Percentiles rank a stretch among this genome's conserved stretches.
phyloP scores from a whole-genome alignment of 352 stramenopile species.

The Phytopythium litorale region DNA sequence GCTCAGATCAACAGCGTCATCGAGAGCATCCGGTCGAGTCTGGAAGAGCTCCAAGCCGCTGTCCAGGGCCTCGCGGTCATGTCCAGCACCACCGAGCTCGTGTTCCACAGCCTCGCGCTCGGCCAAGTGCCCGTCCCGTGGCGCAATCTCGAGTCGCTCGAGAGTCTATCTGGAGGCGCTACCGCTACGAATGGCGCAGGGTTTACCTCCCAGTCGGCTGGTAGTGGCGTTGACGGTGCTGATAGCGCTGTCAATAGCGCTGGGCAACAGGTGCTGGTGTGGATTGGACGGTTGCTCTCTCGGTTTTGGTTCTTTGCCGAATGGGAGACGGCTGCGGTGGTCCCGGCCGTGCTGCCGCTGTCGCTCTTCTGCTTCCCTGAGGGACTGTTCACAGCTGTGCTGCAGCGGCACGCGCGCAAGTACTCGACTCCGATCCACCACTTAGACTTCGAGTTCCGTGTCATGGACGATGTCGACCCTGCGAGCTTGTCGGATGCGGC shows the following conservation, averaged over 20 bases:
- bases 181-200: constrained; percentile 20
- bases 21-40: constrained; percentile 25
- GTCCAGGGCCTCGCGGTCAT: constrained; percentile 57
- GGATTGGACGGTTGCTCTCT: constrained; percentile 51
- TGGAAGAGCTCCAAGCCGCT: constrained; percentile 49
- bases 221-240: neutral
- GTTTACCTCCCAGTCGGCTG: constrained; percentile 1
- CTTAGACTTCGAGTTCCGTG: constrained; percentile 72
- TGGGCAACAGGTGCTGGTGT: constrained; percentile 41
- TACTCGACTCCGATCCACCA: constrained; percentile 67
- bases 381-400: constrained; percentile 70
- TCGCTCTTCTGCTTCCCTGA: constrained; percentile 73
- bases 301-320: constrained; percentile 53
- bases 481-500: neutral
- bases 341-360: constrained; percentile 33
- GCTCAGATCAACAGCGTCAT: constrained; percentile 45
- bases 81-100: constrained; percentile 47
- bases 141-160: constrained; percentile 20
- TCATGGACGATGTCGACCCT: constrained; percentile 41
- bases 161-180: neutral
- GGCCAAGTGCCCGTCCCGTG: constrained; percentile 60
- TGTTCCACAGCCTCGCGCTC: constrained; percentile 41
- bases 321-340: constrained; percentile 23
- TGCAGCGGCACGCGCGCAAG: constrained; percentile 72
- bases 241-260: too few relatives aligned